Evolutionary conservation across 192 early-diverging fungal species (phyloP), one percentile per base, ranked within the genome.

Genomic region (Coemansia asiatica): DNA sequence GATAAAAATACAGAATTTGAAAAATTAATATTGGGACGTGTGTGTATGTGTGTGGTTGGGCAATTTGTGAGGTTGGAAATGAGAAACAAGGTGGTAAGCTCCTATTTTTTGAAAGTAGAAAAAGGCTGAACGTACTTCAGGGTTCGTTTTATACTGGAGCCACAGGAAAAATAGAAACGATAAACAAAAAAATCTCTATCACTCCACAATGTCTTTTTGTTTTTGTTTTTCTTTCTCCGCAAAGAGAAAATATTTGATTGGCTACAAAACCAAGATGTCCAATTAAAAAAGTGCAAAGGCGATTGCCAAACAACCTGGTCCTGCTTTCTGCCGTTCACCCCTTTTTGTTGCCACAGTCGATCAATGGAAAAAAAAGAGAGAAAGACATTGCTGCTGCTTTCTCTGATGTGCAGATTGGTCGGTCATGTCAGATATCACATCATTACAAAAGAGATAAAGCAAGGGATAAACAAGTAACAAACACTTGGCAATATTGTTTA

Each of bases 211-310:
- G 40, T 13, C 15, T 44, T 44, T 12, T 44, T 44, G 40, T 3
- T 44, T 5, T 44, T 16, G 40, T 54, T 54, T 54, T 27, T 27
- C 26, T 54, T 54, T 54, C 25, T 26, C 25, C 25, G 23, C 25
- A 54, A 54, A 54, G 25, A 27, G 28, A 54, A 54, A 44, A 44
- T 2, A 44, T 36, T 10, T 23, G 21, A 51, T 51, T 51, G 50
- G 50, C 22, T 23, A 51, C 50, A 51, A 51, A 23, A 23, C 50
- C 5, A 36, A 36, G 35, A 36, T 36, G 4, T 10, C 10, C 35
- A 44, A 5, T 13, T 13, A 44, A 44, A 44, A 44, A 44, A 13
- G 15, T 9, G 15, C 8, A 44, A 44, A 44, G 15, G 40, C 10
- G 40, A 44, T 44, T 44, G 40, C 1, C 40, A 44, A 44, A 44